Evolutionary conservation across 2,329 filamentous ascomycete genomes (phyloP), one percentile per base, ranked within the genome.

Genomic region (Calonectria fujianensis): DNA sequence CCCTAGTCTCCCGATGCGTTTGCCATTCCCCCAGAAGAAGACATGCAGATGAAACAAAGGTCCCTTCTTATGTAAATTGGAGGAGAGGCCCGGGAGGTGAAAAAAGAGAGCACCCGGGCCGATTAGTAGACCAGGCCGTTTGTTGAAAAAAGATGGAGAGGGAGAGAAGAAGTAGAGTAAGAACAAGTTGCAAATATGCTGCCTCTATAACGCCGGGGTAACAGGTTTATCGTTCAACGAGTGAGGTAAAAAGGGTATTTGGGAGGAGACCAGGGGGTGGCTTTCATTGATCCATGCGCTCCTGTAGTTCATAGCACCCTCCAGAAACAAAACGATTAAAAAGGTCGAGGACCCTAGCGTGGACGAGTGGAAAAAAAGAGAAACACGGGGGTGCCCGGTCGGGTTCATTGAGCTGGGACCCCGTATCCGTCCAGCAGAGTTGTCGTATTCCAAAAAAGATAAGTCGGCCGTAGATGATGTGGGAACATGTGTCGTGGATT

Each of bases 181-280:
- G 8, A 66, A 70, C 9, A 64, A 63, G 48, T 31, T 50, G 57
- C 57, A 59, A 69, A 73, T 69, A 73, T 73, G 71, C 57, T 73
- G 66, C 65, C 71, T 73, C 71, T 73, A 73, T 57, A 73, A 73
- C 71, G 71, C 71, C 71, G 37, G 57, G 29, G 57, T 51, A 52
- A 29, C 63, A 59, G 63, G 59, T 51, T 65, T 59, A 51, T 69
- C 66, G 65, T 69, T 59, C 48, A 73, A 69, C 59, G 65, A 73
- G 63, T 59, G 65, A 73, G 45, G 32, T 57, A 59, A 69, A 72
- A 72, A 59, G 71, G 71, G 71, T 73, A 73, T 73, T 35, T 69
- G 39, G 59, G 57, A 54, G 65, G 57, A 64, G 71, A 48, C 66
- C 66, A 59, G 59, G 39, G 66, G n/a, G 41, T 37, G 59, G 59